Evolutionary conservation across 2,329 filamentous ascomycete species (phyloP), one percentile per base, ranked within the genome.

Genomic region (Phyllosticta capitalensis): DNA sequence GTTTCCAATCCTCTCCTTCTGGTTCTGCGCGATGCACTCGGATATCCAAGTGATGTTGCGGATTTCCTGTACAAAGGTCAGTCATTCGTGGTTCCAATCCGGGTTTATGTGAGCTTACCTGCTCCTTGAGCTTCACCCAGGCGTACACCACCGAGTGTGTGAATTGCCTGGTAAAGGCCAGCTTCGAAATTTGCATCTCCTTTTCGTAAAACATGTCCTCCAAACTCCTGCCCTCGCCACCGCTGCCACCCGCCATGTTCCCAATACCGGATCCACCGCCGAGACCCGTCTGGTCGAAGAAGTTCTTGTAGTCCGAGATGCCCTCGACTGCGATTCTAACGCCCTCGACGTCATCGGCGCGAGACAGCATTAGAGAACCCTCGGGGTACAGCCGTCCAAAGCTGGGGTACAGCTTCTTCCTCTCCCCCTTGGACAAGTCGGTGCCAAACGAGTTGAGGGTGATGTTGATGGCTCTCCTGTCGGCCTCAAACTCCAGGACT

Each of bases 1-100:
- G 78, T 97, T 99, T 67, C 90, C 89, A 73, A 99, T 97, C 72
- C 94, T 85, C 76, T 99, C 94, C 80, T 99, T 99, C 77, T 99
- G 94, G 79, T 96, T 96, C 78, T 99, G 94, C 59, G 94, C 94
- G 82, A 99, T 99, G 78, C 94, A 99, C 76, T 99, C 94, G 21
- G 94, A 88, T 74, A 99, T 99, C 94, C 94, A 99, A 56, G 94
- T 97, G 70, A 99, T 96, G 76, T 99, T 99, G 65, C 94, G 89
- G 68, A 97, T 96, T 88, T 99, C 94, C 92, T 97, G 63, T 19
- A 26, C 4, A 52, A 2, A 4, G 1, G 24, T 58, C 12, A 58
- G 51, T 17, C 24, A 14, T 28, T 9, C 9, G 14, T 6, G 17
- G 5, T 9, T 45, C 6, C 30, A 9, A n/a, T 24, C 14, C 2